phyloP scores from a whole-genome alignment of 805 yeast species.

The Spathaspora gorwiae region DNA sequence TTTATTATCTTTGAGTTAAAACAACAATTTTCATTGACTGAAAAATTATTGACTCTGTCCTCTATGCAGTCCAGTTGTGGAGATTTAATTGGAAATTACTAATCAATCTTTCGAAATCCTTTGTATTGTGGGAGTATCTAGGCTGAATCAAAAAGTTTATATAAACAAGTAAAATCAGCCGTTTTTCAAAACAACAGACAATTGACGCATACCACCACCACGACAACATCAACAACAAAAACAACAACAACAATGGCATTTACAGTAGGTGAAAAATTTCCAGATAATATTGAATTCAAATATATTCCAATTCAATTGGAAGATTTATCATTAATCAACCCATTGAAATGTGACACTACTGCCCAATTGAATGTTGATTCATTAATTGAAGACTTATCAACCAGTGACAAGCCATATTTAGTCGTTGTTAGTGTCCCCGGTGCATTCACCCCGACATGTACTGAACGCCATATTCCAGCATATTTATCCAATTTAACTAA shows the following conservation, averaged over 20 bases:
- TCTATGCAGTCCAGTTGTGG: too few species aligned
- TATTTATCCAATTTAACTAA: conserved; percentile 24
- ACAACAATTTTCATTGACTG: too few species aligned
- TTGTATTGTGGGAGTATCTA: too few species aligned
- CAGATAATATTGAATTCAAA: conserved; percentile 28
- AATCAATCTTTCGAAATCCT: too few species aligned
- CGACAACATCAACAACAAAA: neutral
- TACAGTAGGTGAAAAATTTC: conserved; percentile 28
- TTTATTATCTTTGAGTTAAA: too few species aligned
- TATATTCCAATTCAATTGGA: conserved; percentile 35
- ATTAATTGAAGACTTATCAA: conserved; percentile 18
- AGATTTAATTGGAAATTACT: too few species aligned
- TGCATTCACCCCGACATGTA: conserved; percentile 43
- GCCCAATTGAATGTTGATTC: conserved; percentile 30
- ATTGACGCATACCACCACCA: neutral
- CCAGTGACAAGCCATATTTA: conserved; percentile 19
- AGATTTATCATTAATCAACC: conserved; percentile 18
- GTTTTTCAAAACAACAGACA: too few species aligned
- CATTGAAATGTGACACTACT: conserved; percentile 34
- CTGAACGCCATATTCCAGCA: conserved; percentile 42
- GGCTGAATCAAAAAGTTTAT: too few species aligned
- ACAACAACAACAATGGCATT: conserved; percentile 5
- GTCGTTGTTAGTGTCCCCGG: conserved; percentile 40
- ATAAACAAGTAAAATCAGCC: too few species aligned
- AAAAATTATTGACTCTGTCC: too few species aligned